phyloP scores from a whole-genome alignment of 768 basidiomycete genomes.

The Pleurotus platypus region DNA sequence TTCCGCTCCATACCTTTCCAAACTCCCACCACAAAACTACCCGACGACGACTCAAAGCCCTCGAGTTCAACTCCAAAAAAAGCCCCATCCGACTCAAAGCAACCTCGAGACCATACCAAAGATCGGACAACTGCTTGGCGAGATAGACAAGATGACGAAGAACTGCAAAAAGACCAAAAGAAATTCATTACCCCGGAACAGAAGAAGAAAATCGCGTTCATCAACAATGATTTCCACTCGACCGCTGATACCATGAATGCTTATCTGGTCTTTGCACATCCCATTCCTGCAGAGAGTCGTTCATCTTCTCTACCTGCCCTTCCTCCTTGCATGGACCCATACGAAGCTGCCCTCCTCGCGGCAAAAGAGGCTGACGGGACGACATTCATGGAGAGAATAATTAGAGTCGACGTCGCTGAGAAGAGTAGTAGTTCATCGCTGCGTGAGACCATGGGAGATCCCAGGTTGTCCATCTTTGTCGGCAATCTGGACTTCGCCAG shows the following conservation, averaged over 20 bases:
- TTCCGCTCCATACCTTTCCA: constrained; percentile 94
- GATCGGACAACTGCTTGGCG: constrained; percentile 63
- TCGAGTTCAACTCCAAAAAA: constrained; percentile 18
- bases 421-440: constrained; percentile 21
- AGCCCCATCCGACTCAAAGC: constrained; percentile 19
- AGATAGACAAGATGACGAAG: constrained; percentile 40
- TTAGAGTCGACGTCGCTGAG: constrained; percentile 74
- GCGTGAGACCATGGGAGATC: constrained; percentile 47
- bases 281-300: constrained; percentile 34
- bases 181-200: constrained; percentile 74
- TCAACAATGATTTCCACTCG: constrained; percentile 87
- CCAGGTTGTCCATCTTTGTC: constrained; percentile 83
- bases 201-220: constrained; percentile 93
- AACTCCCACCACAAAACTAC: constrained; percentile 66
- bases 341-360: constrained; percentile 60
- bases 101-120: constrained; percentile 45
- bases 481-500: constrained; percentile 92
- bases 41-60: constrained; percentile 32
- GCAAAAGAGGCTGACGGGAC: constrained; percentile 65
- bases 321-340: constrained; percentile 54
- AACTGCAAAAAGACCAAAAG: constrained; percentile 48
- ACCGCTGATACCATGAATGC: constrained; percentile 76
- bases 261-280: constrained; percentile 88
- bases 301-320: constrained; percentile 50
- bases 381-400: constrained; percentile 68